Percentiles rank a stretch among this genome's conserved stretches.
Evolutionary conservation across 306 rosid genomes (phyloP).

Genomic region (Rosa rugosa): DNA sequence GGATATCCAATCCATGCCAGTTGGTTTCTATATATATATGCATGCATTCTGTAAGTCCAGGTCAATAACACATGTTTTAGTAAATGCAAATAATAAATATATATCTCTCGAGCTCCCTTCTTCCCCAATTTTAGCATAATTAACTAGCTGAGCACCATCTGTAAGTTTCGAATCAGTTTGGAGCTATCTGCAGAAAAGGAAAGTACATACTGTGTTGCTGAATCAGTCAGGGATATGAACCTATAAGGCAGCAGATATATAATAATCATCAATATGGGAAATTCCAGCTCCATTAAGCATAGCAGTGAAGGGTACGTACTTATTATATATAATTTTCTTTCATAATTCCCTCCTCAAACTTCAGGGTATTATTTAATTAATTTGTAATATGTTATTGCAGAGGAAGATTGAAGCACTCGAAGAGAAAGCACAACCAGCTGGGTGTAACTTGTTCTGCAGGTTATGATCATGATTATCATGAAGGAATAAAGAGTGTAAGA

Average conservation of each 20-base stretch:
- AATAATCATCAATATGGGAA: slow-evolving; percentile 21
- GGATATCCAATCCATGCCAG: not conserved
- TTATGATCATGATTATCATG: slow-evolving; percentile 19
- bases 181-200: not conserved
- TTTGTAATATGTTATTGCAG: not conserved
- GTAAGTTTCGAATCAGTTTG: not conserved
- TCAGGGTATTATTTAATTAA: not conserved
- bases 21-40: not conserved
- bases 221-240: not conserved
- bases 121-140: not conserved
- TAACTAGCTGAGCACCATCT: not conserved
- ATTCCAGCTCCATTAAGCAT: slow-evolving; percentile 26
- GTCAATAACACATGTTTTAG: not conserved
- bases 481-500: slow-evolving; percentile 54
- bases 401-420: slow-evolving; percentile 25
- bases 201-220: too few relatives aligned
- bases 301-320: slow-evolving; percentile 42
- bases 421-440: slow-evolving; percentile 21
- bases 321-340: not conserved
- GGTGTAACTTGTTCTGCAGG: not conserved
- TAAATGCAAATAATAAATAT: not conserved
- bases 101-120: not conserved
- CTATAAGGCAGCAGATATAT: not conserved
- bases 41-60: not conserved
- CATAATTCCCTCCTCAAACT: too few relatives aligned